Conservation (phyloP, 768 basidiomycete species). For the Punctularia strigosozonata region DNA sequence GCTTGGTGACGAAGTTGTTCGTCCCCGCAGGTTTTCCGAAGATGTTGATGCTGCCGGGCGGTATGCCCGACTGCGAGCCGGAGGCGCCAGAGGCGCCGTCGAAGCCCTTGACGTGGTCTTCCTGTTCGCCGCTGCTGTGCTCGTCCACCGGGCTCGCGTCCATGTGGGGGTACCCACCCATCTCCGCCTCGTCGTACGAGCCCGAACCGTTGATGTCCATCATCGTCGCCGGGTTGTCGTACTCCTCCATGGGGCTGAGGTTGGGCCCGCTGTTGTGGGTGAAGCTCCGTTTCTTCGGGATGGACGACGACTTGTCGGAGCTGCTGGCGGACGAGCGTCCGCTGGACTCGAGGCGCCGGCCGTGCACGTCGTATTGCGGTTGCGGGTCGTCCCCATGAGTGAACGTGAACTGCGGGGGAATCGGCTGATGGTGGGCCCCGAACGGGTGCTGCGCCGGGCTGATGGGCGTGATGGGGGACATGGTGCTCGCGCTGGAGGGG, state of each 20-base stretch:
- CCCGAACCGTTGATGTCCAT: constrained; percentile 18
- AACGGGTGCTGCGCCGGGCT: constrained; percentile 36
- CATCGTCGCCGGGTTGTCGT: constrained; percentile 19
- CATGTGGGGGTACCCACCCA: constrained; percentile 29
- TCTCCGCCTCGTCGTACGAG: constrained; percentile 51
- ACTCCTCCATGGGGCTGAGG: constrained; percentile 23
- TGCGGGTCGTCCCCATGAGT: constrained; percentile 22
- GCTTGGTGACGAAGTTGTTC: constrained; percentile 83
- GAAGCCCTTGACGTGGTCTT: constrained; percentile 21
- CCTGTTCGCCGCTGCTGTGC: constrained; percentile 22
- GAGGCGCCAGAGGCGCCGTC: constrained; percentile 9
- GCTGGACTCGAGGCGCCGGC: constrained; percentile 24
- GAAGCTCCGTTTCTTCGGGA: constrained; percentile 61
- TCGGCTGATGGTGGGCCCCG: constrained; percentile 27
- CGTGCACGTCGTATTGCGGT: constrained; percentile 20
- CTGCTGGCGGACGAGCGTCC: constrained; percentile 31
- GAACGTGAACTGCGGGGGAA: constrained; percentile 41
- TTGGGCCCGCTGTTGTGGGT: constrained; percentile 28
- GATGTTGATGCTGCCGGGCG: constrained; percentile 31
- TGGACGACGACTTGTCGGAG: constrained; percentile 43
- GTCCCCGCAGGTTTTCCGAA: constrained; percentile 54
- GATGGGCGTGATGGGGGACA: constrained; percentile 44
- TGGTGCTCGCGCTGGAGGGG: constrained; percentile 21
- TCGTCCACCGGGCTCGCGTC: constrained; percentile 36
- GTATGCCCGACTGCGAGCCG: constrained; percentile 6